Base-by-base conservation (phyloP, 106 monocot genomes). In the Phalaenopsis equestris region DNA sequence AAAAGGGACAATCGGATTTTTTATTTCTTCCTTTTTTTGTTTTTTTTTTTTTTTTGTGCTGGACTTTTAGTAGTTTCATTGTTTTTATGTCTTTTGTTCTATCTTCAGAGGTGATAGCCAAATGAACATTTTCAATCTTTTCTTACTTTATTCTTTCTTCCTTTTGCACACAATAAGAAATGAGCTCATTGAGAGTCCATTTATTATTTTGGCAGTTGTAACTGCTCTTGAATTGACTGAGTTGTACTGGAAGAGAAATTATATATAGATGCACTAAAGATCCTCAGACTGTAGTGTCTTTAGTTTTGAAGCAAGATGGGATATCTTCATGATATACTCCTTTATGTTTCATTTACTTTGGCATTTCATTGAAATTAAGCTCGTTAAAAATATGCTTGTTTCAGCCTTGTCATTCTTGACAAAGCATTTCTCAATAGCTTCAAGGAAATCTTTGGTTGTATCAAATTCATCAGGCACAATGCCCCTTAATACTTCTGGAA, bases 141-240 rank as follows among this genome's bases (percentile, higher is more conserved):
- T 65, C 79, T 64, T 41, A 49, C 18, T 42, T 37, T 3, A 41
- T 7, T 8, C 79, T 64, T 79, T 79, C 61, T 12, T 79, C 6
- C 39, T 65, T 19, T 79, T 79, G 41, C 42, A 79, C 64, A 64
- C 16, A 64, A 65, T 79, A 43, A 18, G 41, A 79, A 61, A 79
- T 79, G 4, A 79, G 79, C 39, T 61, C 79, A 79, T 79, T 65
- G 0, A 79, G 41, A 65, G 79, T 19, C 4, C 79, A 79, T 65
- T 79, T 79, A 19, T 79, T 30, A 64, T 65, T 79, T 41, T 79
- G 41, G 19, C 61, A 61, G 79, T 79, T 61, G 42, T 79, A 79
- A 79, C 41, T 79, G 15, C 42, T 10, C 64, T 79, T 61, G 3
- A 78, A 55, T 78, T 78, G 6, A 37, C 36, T 78, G 24, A 78